Percentiles rank a stretch among this genome's conserved stretches.
These are phyloP conservation scores for Puccinia polysora DNA, from an alignment of 1,284 basidiomycete species.

Conservation along the genomic window DNA sequence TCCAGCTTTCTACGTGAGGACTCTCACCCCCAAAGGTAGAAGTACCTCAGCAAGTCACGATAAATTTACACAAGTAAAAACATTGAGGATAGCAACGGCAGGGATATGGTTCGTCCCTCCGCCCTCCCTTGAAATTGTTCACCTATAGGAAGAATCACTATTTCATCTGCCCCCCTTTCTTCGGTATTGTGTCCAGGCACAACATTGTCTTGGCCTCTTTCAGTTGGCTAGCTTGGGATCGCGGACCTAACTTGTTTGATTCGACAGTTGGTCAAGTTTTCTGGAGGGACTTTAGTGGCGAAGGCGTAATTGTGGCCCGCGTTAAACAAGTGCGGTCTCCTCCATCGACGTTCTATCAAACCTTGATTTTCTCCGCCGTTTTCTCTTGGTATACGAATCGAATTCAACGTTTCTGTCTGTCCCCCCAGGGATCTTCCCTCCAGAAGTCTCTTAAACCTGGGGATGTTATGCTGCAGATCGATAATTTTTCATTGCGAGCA, in stretches of 20 bases:
- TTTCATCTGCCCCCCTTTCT: not conserved
- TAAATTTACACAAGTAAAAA: not conserved
- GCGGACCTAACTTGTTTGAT: constrained; percentile 19
- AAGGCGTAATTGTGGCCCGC: constrained; percentile 23
- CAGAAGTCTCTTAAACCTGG: not conserved
- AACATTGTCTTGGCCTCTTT: constrained; percentile 30
- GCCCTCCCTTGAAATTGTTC: not conserved
- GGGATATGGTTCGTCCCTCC: constrained; percentile 28
- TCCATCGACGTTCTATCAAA: not conserved
- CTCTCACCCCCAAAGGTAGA: not conserved
- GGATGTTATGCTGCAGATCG: constrained; percentile 24
- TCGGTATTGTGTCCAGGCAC: constrained; percentile 6
- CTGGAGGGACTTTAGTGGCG: constrained; percentile 9
- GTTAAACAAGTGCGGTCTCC: not conserved
- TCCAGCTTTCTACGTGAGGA: constrained; percentile 37
- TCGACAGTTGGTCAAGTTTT: constrained; percentile 15
- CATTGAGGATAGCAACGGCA: constrained; percentile 32
- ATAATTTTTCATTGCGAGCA: not conserved
- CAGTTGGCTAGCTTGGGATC: constrained; percentile 35
- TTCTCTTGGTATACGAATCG: no score
- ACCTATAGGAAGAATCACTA: not conserved
- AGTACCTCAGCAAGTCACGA: not conserved
- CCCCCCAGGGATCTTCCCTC: constrained; percentile 14
- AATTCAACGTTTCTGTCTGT: no score
- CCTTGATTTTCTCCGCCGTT: not conserved